Conservation (phyloP, 257 asterid genomes). For the Petunia axillaris region DNA sequence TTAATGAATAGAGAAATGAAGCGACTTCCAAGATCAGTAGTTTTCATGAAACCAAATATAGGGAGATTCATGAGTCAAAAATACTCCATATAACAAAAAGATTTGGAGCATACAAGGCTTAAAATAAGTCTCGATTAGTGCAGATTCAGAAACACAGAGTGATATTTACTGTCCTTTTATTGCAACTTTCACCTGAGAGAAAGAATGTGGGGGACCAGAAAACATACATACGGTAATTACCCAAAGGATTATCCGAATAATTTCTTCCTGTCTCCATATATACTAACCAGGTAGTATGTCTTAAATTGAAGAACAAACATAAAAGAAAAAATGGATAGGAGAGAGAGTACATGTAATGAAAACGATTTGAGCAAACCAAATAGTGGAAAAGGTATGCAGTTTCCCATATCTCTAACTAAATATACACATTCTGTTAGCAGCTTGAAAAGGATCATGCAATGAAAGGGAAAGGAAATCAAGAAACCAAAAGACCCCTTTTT, state of each 20-base stretch:
- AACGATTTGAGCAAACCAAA: constrained; percentile 4
- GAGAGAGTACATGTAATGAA: not conserved
- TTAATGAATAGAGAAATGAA: not conserved
- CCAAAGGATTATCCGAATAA: constrained; percentile 14
- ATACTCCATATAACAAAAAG: not conserved
- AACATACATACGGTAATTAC: constrained; percentile 2
- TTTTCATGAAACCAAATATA: not conserved
- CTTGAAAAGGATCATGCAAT: constrained; percentile 33
- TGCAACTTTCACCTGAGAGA: constrained; percentile 3
- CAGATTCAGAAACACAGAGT: not conserved
- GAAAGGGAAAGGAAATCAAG: constrained; percentile 35
- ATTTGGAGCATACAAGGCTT: constrained; percentile 1
- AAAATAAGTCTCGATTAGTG: not conserved
- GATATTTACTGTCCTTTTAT: not conserved
- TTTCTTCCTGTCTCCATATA: not conserved
- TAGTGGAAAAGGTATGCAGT: not conserved
- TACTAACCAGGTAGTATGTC: constrained; percentile 1
- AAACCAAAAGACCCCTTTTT: constrained; percentile 49
- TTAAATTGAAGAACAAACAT: not conserved
- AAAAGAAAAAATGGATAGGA: not conserved
- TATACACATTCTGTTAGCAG: constrained; percentile 27
- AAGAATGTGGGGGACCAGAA: constrained; percentile 15
- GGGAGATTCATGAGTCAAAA: not conserved
- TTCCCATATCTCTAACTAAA: not conserved
- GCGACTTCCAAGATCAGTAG: not conserved